Percentiles rank a stretch among this genome's conserved stretches.
phyloP scores from a whole-genome alignment of 495 filamentous ascomycete species.

The Patellaria atrata region DNA sequence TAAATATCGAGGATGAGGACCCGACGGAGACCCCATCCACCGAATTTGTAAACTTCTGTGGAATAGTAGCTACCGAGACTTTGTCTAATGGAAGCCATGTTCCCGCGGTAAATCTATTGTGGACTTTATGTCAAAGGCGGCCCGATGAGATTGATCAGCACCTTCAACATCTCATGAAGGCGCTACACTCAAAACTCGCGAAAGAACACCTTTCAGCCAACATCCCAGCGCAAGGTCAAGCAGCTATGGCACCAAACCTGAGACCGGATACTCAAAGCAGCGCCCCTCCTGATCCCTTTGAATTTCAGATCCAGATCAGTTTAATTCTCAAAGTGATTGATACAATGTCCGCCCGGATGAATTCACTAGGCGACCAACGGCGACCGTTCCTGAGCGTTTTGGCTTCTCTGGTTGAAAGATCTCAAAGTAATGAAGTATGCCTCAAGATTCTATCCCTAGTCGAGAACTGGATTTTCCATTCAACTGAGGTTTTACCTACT shows the following conservation, averaged over 20 bases:
- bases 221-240: conserved; percentile 12
- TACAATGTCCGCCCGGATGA: conserved; percentile 79
- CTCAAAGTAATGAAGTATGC: conserved; percentile 68
- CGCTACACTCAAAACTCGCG: conserved; percentile 79
- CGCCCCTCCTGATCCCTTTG: conserved; percentile 53
- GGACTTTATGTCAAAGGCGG: conserved; percentile 72
- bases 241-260: conserved; percentile 12
- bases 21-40: conserved; percentile 53
- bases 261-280: conserved; percentile 23
- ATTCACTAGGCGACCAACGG: conserved; percentile 78
- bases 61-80: conserved; percentile 65
- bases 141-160: conserved; percentile 80
- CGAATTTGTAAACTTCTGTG: conserved; percentile 70
- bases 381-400: conserved; percentile 88
- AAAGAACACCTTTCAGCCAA: conserved; percentile 69
- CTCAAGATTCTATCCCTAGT: conserved; percentile 87
- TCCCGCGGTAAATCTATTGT: conserved; percentile 78
- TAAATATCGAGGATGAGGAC: conserved; percentile 72
- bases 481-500: conserved; percentile 83
- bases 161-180: conserved; percentile 79
- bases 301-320: conserved; percentile 69
- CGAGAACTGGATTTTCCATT: conserved; percentile 90
- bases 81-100: conserved; percentile 66
- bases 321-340: conserved; percentile 91
- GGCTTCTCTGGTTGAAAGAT: conserved; percentile 88